Evolutionary conservation across 768 basidiomycete genomes (phyloP).

Genomic region (Phlebiopsis flavidoalba): DNA sequence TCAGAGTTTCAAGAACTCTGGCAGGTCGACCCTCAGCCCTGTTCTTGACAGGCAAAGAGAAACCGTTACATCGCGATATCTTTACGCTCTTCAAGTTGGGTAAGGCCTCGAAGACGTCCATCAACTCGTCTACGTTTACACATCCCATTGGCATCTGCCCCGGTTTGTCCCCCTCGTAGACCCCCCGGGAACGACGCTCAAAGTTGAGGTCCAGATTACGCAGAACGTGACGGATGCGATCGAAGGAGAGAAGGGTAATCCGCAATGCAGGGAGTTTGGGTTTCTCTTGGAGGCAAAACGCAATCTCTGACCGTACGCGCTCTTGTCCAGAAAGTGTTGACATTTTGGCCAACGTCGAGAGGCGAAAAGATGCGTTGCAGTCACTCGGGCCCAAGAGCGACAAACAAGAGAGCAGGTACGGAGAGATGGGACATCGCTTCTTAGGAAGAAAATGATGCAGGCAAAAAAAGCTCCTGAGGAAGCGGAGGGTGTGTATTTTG

Average conservation of each 20-base stretch:
- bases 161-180: neutral
- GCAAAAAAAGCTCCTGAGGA: constrained; percentile 8
- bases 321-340: neutral
- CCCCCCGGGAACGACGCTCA: neutral
- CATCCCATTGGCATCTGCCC: neutral
- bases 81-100: neutral
- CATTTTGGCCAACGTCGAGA: neutral
- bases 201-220: neutral
- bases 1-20: neutral
- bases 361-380: neutral
- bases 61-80: neutral
- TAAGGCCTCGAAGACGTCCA: neutral
- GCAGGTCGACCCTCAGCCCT: neutral
- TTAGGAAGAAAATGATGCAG: constrained; percentile 6
- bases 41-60: neutral
- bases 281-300: neutral
- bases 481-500: neutral
- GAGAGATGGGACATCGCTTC: constrained; percentile 2
- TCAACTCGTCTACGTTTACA: neutral
- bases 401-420: constrained; percentile 6
- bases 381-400: neutral
- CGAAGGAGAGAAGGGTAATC: neutral
- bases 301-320: neutral
- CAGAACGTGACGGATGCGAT: neutral
- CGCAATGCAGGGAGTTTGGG: neutral